Evolutionary conservation across 306 rosid genomes (phyloP), one percentile per base, ranked within the genome.

Genomic region (Carpinus viminea): DNA sequence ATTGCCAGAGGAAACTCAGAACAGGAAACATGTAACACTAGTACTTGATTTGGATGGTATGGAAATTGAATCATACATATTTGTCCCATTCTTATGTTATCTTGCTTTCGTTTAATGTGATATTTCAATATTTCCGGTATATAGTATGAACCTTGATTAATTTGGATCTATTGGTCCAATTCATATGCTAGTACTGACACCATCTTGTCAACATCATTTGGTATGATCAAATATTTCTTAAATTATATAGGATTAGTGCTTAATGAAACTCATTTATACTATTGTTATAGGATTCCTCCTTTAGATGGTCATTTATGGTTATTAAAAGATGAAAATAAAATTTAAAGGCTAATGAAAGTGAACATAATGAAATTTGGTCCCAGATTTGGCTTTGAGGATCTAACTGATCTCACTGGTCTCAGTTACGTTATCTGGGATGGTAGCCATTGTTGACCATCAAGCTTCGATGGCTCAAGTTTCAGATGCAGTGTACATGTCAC

Each of bases 11-110:
- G 92, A 89, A 75, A 72, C 85, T 88, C 78, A 77, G 62, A 89
- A 86, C 81, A 81, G 85, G 82, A 95, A 91, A 80, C 75, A 86
- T 70, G 88, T 90, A 53, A 95, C 98, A 54, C 85, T 95, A 64
- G 98, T 89, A 65, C 99, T 95, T 83, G 99, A 95, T 90, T 88
- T 95, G 90, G 99, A 95, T 85, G 99, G 99, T 95, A 93, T 86
- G 91, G 38, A 76, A 79, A 76, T 69, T 75, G 57, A 43, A 26
- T 56, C 75, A 61, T 66, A 16, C 4, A 2, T 73, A 66, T 68
- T 13, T 87, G 54, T 78, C 65, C 50, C 36, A 43, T 51, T 7
- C 72, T 72, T 65, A 60, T 64, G 77, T 75, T 64, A 76, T 65
- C 18, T 47, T 48, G 48, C 71, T 45, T 20, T 72, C 47, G 64